phyloP scores from a whole-genome alignment of 495 filamentous ascomycete genomes.

The Neurospora sp. region DNA sequence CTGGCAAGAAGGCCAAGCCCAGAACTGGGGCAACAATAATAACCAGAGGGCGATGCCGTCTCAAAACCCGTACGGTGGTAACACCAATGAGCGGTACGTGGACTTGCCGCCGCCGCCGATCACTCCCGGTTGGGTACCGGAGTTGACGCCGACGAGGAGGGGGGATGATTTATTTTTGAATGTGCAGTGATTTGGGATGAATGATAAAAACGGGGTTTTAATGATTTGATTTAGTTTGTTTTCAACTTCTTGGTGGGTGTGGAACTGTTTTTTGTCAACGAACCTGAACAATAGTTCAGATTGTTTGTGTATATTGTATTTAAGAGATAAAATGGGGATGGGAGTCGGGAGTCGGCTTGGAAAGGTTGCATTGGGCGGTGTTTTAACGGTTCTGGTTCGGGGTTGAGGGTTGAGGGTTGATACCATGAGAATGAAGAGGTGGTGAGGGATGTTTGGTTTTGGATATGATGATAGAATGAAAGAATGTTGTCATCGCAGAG shows the following conservation, averaged over 20 bases:
- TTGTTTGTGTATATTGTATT: not conserved
- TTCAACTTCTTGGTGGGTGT: not conserved
- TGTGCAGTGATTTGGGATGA: conserved; percentile 19
- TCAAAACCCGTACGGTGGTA: not conserved
- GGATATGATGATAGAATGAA: not conserved
- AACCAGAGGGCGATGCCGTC: not conserved
- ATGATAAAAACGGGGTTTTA: not conserved
- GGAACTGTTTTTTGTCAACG: not conserved
- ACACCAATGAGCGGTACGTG: not conserved
- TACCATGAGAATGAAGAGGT: not conserved
- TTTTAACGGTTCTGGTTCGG: not conserved
- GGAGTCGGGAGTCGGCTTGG: not conserved
- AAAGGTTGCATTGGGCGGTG: not conserved
- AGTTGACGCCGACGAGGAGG: conserved; percentile 35
- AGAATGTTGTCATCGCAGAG: not conserved
- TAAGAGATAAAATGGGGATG: not conserved
- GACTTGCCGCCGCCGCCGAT: conserved; percentile 23
- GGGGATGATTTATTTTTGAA: conserved; percentile 36
- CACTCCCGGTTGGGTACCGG: conserved; percentile 43
- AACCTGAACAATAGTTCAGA: not conserved
- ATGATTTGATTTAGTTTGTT: not conserved
- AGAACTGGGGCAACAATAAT: not conserved
- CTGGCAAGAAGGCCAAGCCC: conserved; percentile 8
- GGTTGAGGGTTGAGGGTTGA: not conserved
- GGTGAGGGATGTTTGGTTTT: not conserved